Evolutionary conservation across 2,329 filamentous ascomycete species (phyloP).

Genomic region (Cercospora sp.): DNA sequence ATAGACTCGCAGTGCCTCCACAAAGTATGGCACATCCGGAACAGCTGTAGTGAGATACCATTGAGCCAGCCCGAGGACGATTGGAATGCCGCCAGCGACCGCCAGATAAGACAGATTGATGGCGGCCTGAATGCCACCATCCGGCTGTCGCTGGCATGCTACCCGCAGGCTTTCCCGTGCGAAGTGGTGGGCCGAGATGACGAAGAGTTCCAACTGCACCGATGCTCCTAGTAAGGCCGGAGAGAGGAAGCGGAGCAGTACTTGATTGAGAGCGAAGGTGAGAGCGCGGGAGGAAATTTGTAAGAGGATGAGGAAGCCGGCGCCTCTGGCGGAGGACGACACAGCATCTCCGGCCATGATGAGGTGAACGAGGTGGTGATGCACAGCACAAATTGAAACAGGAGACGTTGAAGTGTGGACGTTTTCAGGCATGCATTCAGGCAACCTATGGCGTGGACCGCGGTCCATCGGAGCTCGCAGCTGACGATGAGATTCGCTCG

Average conservation of each 20-base stretch:
- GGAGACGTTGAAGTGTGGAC: background rate
- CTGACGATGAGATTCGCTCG: background rate
- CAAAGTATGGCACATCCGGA: slow-evolving; percentile 63
- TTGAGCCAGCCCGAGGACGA: slow-evolving; percentile 59
- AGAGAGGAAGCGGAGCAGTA: slow-evolving; percentile 83
- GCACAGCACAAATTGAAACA: background rate
- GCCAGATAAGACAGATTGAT: slow-evolving; percentile 87
- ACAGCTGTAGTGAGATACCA: slow-evolving; percentile 63
- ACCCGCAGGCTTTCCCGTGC: slow-evolving; percentile 86
- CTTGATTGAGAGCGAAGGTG: slow-evolving; percentile 89
- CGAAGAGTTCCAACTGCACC: slow-evolving; percentile 89
- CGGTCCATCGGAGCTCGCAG: background rate
- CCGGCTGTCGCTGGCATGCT: slow-evolving; percentile 73
- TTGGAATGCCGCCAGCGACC: slow-evolving; percentile 64
- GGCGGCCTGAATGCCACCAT: slow-evolving; percentile 65
- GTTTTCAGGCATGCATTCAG: background rate
- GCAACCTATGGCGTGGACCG: background rate
- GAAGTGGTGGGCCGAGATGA: slow-evolving; percentile 91
- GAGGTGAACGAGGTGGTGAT: background rate
- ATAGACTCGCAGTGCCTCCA: slow-evolving; percentile 56
- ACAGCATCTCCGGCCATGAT: slow-evolving; percentile 37
- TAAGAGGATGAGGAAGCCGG: slow-evolving; percentile 81
- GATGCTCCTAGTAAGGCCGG: slow-evolving; percentile 81
- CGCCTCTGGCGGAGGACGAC: slow-evolving; percentile 63
- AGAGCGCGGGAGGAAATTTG: slow-evolving; percentile 84